Evolutionary conservation across 352 stramenopile genomes (phyloP), one percentile per base, ranked within the genome.

Genomic region (Pythium phragmiticola): DNA sequence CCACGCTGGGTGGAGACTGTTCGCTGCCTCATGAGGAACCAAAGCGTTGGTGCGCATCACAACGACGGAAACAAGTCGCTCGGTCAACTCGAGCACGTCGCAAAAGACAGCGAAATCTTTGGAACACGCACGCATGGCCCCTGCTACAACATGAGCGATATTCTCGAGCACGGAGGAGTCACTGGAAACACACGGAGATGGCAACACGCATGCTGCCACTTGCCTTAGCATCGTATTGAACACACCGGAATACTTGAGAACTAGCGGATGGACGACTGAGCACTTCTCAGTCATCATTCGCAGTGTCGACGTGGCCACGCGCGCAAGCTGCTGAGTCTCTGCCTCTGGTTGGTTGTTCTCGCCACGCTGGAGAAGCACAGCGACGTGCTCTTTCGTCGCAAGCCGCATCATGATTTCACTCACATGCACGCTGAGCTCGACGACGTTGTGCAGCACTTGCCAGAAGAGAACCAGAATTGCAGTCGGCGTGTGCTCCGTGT

Each of bases 361-460:
- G 2, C 57, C 43, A 13, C 52, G 52, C 2, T 63, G 11, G 3
- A 16, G 19, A 1, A 63, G 34, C 19, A 63, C 37, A 1, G 4
- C 1, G 11, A 63, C n/a, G n/a, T 58, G 26, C 2, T 57, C 39
- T 13, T 12, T 19, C 8, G 16, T n/a, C 11, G 45, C 33, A 5
- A 68, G 43, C 7, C 33, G 61, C 36, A 57, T n/a, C 13, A 50
- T 16, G 21, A 68, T 30, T 3, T 68, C 52, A 12, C 12, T 57
- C 16, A 68, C 34, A 30, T 57, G 43, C 7, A 17, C 16, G 14
- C 14, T 16, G 4, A 57, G 42, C 0, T 13, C 34, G 23, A 62
- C 52, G 4, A 68, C 47, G 37, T 68, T 61, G 34, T 56, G 53
- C 3, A 62, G 4, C 4, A 68, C 30, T 47, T 53, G 45, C 61